phyloP scores from a whole-genome alignment of 495 filamentous ascomycete genomes.

The Aspergillus incahuasiensis region DNA sequence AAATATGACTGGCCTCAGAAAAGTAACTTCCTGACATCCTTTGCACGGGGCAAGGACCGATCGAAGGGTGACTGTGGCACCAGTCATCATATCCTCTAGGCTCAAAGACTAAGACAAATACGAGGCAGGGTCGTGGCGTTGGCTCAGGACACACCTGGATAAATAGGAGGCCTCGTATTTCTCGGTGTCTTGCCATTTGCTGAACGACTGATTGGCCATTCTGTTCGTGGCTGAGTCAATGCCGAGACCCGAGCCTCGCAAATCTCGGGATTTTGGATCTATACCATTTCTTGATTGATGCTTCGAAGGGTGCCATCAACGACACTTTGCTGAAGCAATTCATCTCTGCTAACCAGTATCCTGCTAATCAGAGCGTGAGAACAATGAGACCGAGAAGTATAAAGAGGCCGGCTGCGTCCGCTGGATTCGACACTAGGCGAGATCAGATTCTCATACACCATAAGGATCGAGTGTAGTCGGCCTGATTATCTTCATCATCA shows the following conservation, averaged over 20 bases:
- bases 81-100: background rate
- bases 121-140: slow-evolving; percentile 8
- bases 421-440: background rate
- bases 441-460: background rate
- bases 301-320: background rate
- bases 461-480: background rate
- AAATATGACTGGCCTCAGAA: background rate
- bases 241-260: slow-evolving; percentile 1
- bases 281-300: slow-evolving; percentile 5
- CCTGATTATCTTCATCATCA: background rate
- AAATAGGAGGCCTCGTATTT: slow-evolving; percentile 5
- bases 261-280: slow-evolving; percentile 10
- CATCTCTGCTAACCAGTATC: too few species aligned
- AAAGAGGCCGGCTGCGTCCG: background rate
- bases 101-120: background rate
- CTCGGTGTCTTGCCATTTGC: slow-evolving; percentile 9
- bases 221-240: background rate
- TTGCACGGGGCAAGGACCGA: background rate
- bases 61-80: background rate
- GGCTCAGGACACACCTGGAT: background rate
- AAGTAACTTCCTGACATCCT: background rate
- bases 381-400: background rate
- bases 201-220: slow-evolving; percentile 1
- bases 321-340: too few species aligned
- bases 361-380: too few species aligned